Conservation (phyloP, 805 yeast species). For the Ogataea siamensis region DNA sequence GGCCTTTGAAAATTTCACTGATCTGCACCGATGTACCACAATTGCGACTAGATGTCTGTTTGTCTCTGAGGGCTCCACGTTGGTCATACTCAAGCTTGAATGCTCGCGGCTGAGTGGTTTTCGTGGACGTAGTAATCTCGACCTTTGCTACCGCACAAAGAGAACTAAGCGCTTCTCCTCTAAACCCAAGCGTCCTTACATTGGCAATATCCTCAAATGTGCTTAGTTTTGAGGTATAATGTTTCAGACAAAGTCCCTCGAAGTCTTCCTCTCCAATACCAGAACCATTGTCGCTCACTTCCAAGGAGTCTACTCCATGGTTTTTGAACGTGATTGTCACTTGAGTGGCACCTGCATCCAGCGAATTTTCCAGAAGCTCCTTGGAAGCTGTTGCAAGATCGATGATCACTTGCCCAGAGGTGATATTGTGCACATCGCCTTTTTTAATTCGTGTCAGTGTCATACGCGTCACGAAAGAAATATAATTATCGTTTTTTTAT, state of each 20-base stretch:
- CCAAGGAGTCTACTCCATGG: conserved; percentile 71
- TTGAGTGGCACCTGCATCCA: conserved; percentile 72
- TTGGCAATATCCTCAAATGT: conserved; percentile 51
- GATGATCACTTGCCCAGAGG: conserved; percentile 91
- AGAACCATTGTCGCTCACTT: conserved; percentile 64
- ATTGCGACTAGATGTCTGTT: conserved; percentile 45
- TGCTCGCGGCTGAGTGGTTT: conserved; percentile 53
- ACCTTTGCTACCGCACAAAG: conserved; percentile 56
- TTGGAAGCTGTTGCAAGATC: conserved; percentile 77
- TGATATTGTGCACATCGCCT: conserved; percentile 67
- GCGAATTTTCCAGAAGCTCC: conserved; percentile 81
- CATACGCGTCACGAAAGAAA: too few species aligned
- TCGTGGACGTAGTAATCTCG: conserved; percentile 48
- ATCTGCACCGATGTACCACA: conserved; percentile 70
- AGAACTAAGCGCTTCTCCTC: conserved; percentile 81
- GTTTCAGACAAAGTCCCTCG: conserved; percentile 53
- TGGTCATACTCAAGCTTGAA: conserved; percentile 50
- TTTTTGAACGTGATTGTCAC: conserved; percentile 68
- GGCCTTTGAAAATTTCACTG: conserved; percentile 54
- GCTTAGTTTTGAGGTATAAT: conserved; percentile 64
- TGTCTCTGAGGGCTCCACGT: conserved; percentile 47
- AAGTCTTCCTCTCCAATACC: conserved; percentile 60
- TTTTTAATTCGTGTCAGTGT: conserved; percentile 39
- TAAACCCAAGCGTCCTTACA: conserved; percentile 63
- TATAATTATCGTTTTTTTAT: not conserved